Base-by-base conservation (phyloP, 306 rosid species). In the Hippophae tibetana region DNA sequence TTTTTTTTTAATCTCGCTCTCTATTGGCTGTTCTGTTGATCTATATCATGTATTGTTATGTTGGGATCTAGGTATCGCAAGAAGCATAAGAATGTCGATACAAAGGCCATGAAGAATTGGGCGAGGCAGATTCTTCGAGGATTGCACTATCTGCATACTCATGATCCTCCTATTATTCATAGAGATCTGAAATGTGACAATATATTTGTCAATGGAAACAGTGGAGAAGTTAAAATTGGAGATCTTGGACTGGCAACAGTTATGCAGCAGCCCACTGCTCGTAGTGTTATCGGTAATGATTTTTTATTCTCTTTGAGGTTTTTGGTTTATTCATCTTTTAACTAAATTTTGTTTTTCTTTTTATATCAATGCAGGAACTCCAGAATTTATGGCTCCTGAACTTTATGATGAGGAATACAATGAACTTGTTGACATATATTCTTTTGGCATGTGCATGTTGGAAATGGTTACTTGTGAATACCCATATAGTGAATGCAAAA, bases 321-420 rank as follows among this genome's bases (percentile, higher is more conserved):
- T 11, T 13, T 40, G 26, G 65, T 41, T 14, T 18, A 43, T 58
- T 62, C 10, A 64, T 42, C 47, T 47, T 50, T 68, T 40, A 46
- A 31, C 42, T 51, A 67, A 52, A 14, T 59, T 12, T 54, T 18
- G 25, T 50, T 48, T 26, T 59, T 23, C 42, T 1, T 62, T 41
- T 62, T 48, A 3, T 58, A 68, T 52, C 18, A 60, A 63, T 43
- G n/a, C 78, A 87, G 93, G 98, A 49, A 87, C 98, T 13, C 98
- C 95, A 0, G 98, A 90, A 66, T 90, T 90, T 74, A 90, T 90
- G 98, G 98, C 96, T 48, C 98, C 98, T 0, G 98, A 92, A 81
- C 96, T 92, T 58, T 92, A 92, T 40, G 98, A 92, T 1, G 98
- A 87, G 68, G 92, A 92, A 57, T 92, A 92, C 44, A 78, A 85